Percentiles rank a stretch among this genome's conserved stretches.
These are phyloP conservation scores for Trichoderma sp. DNA, from an alignment of 2,329 filamentous ascomycete species.

Conservation along the genomic window DNA sequence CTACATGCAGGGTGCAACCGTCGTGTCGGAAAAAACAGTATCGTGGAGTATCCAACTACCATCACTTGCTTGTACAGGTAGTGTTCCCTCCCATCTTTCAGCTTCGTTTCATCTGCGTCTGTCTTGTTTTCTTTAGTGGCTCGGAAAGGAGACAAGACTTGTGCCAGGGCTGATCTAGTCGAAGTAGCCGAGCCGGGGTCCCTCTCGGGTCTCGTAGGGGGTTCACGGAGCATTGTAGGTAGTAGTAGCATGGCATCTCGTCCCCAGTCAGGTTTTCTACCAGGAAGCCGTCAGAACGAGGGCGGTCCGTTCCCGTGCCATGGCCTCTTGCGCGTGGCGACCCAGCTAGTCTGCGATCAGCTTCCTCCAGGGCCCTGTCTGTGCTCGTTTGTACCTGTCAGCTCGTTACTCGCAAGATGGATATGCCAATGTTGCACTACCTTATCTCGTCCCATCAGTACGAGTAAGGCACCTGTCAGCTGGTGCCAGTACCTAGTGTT, in stretches of 20 bases:
- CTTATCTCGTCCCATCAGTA: no score
- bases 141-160: neutral
- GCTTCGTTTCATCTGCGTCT: neutral
- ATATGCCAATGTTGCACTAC: neutral
- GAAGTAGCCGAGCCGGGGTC: slow-evolving; percentile 1
- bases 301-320: slow-evolving; percentile 11
- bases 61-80: neutral
- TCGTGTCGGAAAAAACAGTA: neutral
- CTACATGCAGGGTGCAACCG: neutral
- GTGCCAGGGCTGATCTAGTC: neutral
- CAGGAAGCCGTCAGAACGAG: slow-evolving; percentile 17
- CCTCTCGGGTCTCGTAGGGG: neutral
- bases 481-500: no score
- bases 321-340: slow-evolving; percentile 18
- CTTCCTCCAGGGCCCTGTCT: neutral
- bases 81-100: neutral
- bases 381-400: slow-evolving; percentile 8
- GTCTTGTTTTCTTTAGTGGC: slow-evolving; percentile 13
- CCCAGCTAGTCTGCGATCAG: slow-evolving; percentile 18
- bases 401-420: neutral
- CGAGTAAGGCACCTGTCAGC: no score
- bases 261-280: neutral
- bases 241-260: no score
- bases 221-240: neutral
- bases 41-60: neutral